Percentiles rank a stretch among this genome's conserved stretches.
Conservation (phyloP, 2,329 filamentous ascomycete genomes). For the Acarospora socialis region DNA sequence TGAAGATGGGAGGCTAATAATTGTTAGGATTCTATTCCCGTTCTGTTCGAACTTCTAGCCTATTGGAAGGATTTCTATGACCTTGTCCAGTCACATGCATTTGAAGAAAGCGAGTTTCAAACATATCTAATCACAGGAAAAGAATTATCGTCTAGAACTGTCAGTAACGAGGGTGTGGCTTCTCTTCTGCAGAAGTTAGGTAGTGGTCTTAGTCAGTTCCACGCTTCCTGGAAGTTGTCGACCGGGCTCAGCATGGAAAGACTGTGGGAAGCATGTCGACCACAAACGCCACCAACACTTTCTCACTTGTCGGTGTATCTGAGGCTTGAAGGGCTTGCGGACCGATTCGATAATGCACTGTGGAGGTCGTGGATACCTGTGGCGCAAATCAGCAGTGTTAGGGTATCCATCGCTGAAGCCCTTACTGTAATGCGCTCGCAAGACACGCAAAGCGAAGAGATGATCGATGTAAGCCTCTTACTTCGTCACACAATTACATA, state of each 20-base stretch:
- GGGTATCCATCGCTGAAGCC: slow-evolving; percentile 39
- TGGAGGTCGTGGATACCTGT: slow-evolving; percentile 44
- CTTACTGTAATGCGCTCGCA: too few relatives aligned
- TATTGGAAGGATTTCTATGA: slow-evolving; percentile 37
- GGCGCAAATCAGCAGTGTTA: slow-evolving; percentile 38
- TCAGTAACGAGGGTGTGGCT: too few relatives aligned
- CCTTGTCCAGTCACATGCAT: slow-evolving; percentile 25
- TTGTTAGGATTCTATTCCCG: not conserved
- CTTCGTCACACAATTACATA: too few relatives aligned
- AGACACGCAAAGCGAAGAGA: too few relatives aligned
- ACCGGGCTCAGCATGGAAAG: slow-evolving; percentile 69
- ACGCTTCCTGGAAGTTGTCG: slow-evolving; percentile 53
- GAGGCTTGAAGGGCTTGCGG: slow-evolving; percentile 41
- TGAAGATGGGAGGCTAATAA: too few relatives aligned
- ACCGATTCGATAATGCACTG: slow-evolving; percentile 45
- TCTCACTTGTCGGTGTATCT: slow-evolving; percentile 10
- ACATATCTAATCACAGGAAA: slow-evolving; percentile 33
- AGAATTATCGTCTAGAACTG: too few relatives aligned
- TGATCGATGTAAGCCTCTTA: too few relatives aligned
- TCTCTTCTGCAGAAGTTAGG: too few relatives aligned
- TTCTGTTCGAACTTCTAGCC: slow-evolving; percentile 21
- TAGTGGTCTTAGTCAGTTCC: slow-evolving; percentile 33
- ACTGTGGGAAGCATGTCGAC: slow-evolving; percentile 61
- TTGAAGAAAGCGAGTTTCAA: slow-evolving; percentile 41
- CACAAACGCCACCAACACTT: slow-evolving; percentile 33